phyloP scores from a whole-genome alignment of 805 yeast genomes.

The Pichia exigua region DNA sequence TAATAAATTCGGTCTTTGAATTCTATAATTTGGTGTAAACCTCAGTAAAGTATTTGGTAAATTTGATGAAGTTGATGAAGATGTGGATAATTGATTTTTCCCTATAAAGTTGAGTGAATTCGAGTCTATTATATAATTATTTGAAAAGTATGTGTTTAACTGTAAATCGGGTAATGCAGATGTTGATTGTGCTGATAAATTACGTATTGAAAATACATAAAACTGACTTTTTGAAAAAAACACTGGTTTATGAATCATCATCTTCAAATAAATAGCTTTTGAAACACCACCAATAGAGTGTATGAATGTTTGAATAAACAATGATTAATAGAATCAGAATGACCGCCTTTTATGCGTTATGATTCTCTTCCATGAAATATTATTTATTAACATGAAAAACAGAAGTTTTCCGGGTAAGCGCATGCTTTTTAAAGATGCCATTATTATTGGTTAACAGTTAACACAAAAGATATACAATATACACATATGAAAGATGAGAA shows the following conservation, averaged over 20 bases:
- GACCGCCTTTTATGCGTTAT: not conserved
- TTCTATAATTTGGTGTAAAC: constrained; percentile 23
- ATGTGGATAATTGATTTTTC: not conserved
- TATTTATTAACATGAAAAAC: not conserved
- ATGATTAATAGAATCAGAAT: not conserved
- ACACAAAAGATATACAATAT: not conserved
- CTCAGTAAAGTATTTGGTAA: not conserved
- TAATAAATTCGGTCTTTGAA: constrained; percentile 3
- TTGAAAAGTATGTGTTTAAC: not conserved
- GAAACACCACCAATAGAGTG: not conserved
- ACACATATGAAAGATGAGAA: not conserved
- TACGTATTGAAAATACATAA: not conserved
- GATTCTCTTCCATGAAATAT: not conserved
- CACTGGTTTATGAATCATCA: not conserved
- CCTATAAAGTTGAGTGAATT: constrained; percentile 6
- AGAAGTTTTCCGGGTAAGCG: not conserved
- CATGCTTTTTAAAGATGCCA: not conserved
- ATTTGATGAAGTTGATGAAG: not conserved
- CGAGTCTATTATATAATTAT: constrained; percentile 12
- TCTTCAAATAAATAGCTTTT: not conserved
- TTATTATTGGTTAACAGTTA: not conserved
- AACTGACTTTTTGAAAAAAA: not conserved
- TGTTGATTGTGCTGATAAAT: not conserved
- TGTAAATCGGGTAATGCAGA: not conserved
- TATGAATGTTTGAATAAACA: not conserved